phyloP scores from a whole-genome alignment of 148 eudicot species.

The Persicaria maculosa region DNA sequence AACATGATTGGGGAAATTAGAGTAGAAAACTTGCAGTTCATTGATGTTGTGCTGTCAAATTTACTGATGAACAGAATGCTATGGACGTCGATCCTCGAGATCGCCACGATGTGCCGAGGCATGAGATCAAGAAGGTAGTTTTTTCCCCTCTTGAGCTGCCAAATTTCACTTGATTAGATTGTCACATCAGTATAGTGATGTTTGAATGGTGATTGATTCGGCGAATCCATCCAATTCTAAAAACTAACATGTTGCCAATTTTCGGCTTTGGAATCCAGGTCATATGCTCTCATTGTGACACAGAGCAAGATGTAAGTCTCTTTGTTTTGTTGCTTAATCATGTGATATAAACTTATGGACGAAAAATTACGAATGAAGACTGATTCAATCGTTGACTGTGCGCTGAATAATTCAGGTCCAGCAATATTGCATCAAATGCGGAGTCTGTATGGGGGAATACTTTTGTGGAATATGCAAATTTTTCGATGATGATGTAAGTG shows the following conservation, averaged over 20 bases:
- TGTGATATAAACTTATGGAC: background rate
- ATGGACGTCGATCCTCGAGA: conserved; percentile 43
- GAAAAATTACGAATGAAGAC: background rate
- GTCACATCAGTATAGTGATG: background rate
- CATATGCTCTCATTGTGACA: conserved; percentile 63
- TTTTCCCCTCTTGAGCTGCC: background rate
- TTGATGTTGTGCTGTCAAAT: background rate
- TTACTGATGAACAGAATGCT: conserved; percentile 39
- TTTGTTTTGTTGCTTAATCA: conserved; percentile 1
- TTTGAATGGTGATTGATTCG: background rate
- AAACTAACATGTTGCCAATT: background rate
- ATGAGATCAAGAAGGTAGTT: conserved; percentile 49
- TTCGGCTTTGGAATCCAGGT: conserved; percentile 35
- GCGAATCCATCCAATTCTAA: background rate
- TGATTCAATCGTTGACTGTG: background rate
- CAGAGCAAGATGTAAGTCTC: conserved; percentile 77
- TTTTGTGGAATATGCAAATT: conserved; percentile 56
- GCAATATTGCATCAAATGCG: conserved; percentile 52
- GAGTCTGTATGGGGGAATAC: conserved; percentile 66
- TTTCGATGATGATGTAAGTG: conserved; percentile 76
- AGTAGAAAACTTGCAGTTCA: background rate
- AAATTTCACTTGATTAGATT: background rate
- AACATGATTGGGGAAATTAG: background rate
- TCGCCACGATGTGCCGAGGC: conserved; percentile 67
- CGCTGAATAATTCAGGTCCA: conserved; percentile 36